These are phyloP conservation scores for Sordariomycetes sp. DNA, from an alignment of 2,329 filamentous ascomycete genomes.

Conservation along the genomic window DNA sequence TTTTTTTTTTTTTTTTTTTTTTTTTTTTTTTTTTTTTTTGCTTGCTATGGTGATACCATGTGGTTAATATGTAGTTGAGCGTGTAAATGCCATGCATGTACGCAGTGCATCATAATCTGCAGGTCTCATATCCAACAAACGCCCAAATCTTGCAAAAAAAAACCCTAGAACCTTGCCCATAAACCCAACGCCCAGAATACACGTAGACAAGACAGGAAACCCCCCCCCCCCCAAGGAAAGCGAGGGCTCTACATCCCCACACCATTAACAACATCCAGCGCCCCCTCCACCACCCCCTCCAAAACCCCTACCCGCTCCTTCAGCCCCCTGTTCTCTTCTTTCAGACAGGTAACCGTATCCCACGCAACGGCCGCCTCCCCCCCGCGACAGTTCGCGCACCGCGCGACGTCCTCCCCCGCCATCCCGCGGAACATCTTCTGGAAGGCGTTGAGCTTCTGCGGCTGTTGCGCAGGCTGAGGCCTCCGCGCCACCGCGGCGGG, in stretches of 20 bases:
- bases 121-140: no score
- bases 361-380: constrained; percentile 46
- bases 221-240: no score
- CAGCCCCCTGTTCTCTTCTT: constrained; percentile 48
- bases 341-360: constrained; percentile 48
- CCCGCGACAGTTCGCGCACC: constrained; percentile 44
- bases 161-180: neutral
- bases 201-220: neutral
- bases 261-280: constrained; percentile 45
- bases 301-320: constrained; percentile 46
- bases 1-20: no score
- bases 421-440: constrained; percentile 29
- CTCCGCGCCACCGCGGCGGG: neutral
- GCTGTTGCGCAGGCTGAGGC: constrained; percentile 13
- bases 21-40: no score
- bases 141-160: no score
- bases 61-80: no score
- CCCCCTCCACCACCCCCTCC: constrained; percentile 46
- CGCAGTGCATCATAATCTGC: no score
- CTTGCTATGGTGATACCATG: no score
- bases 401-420: constrained; percentile 19
- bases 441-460: constrained; percentile 15
- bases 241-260: constrained; percentile 25
- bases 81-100: no score
- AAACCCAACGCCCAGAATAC: neutral